Percentiles rank a stretch among this genome's conserved stretches.
These are phyloP conservation scores for Fusarium lyarnte DNA, from an alignment of 2,329 filamentous ascomycete genomes.

Conservation along the genomic window DNA sequence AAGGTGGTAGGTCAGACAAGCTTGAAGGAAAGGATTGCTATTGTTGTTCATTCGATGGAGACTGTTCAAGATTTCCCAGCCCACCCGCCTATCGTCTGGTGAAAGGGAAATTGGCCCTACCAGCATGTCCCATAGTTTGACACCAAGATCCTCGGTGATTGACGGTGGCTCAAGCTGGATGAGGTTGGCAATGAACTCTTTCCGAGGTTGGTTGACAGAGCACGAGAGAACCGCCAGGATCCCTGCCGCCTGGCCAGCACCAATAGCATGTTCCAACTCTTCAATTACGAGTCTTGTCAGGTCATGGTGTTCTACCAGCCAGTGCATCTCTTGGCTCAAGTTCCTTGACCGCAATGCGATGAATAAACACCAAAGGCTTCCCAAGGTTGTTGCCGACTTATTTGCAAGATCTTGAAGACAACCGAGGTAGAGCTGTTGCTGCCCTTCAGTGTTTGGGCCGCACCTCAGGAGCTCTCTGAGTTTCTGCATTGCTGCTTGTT, in stretches of 20 bases:
- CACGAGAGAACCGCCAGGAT: conserved; percentile 58
- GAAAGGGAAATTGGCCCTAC: conserved; percentile 72
- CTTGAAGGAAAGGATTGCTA: conserved; percentile 64
- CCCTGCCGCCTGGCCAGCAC: conserved; percentile 45
- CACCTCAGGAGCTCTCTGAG: conserved; percentile 68
- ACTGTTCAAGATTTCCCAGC: conserved; percentile 73
- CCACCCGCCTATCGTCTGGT: conserved; percentile 68
- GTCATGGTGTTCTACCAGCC: conserved; percentile 69
- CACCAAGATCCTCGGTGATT: conserved; percentile 69
- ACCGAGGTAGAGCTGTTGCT: conserved; percentile 69
- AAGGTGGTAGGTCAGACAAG: conserved; percentile 66
- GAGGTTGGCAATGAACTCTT: conserved; percentile 66
- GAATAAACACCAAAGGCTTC: conserved; percentile 75
- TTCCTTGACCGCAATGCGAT: conserved; percentile 57
- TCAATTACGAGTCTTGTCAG: conserved; percentile 70
- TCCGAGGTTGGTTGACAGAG: conserved; percentile 61
- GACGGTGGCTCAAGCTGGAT: conserved; percentile 69
- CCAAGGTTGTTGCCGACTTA: conserved; percentile 71
- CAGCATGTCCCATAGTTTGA: conserved; percentile 75
- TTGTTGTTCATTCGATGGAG: conserved; percentile 53
- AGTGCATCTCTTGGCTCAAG: conserved; percentile 61
- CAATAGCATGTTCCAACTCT: conserved; percentile 68
- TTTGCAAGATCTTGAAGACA: conserved; percentile 75
- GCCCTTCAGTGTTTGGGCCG: conserved; percentile 64
- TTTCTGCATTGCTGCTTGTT: conserved; percentile 69